Conservation (phyloP, 2,329 filamentous ascomycete genomes). For the Aspergillus viridinutans region DNA sequence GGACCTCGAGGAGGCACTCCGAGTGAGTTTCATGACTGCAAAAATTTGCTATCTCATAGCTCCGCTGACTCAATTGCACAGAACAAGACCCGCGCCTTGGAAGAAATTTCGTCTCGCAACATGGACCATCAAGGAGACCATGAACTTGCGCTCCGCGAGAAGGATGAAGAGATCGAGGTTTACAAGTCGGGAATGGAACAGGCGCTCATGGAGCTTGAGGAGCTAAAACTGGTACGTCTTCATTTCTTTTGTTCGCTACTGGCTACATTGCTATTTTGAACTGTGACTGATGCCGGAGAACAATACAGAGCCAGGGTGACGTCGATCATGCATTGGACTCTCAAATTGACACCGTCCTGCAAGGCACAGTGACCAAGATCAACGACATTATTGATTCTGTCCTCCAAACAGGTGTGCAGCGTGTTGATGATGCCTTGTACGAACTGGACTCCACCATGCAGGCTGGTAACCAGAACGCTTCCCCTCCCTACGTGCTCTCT, state of each 20-base stretch:
- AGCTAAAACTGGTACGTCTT: constrained; percentile 60
- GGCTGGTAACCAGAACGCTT: constrained; percentile 96
- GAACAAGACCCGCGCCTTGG: constrained; percentile 81
- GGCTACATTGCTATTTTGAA: neutral
- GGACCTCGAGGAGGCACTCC: constrained; percentile 86
- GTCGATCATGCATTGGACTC: constrained; percentile 79
- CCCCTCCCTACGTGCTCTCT: constrained; percentile 87
- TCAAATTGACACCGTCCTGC: constrained; percentile 83
- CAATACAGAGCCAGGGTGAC: constrained; percentile 59
- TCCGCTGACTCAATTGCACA: constrained; percentile 34
- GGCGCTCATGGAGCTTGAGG: constrained; percentile 85
- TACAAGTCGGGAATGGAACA: constrained; percentile 99
- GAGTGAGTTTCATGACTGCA: constrained; percentile 32
- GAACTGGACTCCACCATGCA: constrained; percentile 98
- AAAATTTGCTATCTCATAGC: neutral
- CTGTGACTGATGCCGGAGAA: neutral
- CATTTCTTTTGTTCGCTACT: neutral
- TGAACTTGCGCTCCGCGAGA: constrained; percentile 79
- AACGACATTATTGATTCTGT: constrained; percentile 98
- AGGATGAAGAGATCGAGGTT: constrained; percentile 96
- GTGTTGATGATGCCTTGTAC: constrained; percentile 94
- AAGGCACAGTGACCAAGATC: constrained; percentile 85
- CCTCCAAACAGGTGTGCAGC: constrained; percentile 83
- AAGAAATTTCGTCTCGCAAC: constrained; percentile 74
- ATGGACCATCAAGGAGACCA: constrained; percentile 80